Base-by-base conservation (phyloP, 1,284 basidiomycete genomes). In the Microbotryum scabiosae region DNA sequence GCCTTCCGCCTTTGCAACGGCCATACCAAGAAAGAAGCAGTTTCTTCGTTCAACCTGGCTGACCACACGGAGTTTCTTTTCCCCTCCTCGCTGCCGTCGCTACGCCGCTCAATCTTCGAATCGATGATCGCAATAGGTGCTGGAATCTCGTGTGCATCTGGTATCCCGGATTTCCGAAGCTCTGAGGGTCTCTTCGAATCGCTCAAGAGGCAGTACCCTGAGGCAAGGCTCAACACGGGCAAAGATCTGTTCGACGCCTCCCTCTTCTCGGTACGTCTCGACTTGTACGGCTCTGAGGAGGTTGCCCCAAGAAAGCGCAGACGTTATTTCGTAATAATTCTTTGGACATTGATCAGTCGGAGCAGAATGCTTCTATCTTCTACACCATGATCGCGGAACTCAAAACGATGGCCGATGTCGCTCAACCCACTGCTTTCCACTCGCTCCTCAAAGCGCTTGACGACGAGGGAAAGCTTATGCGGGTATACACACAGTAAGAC, bases 111-210 rank as follows among this genome's bases (percentile, higher is more conserved):
- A 23, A 14, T 49, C 6, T 10, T 14, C 47, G 47, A 21, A 49
- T 28, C 18, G 4, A 28, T 41, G 36, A 41, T 12, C 36, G 36
- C 36, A 18, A 60, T 53, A 63, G 90, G 90, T 63, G 92, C 92
- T 56, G 92, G 92, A 36, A 89, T 96, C 64, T 92, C 89, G 54
- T 90, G 92, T 3, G 82, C 85, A 46, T 88, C 89, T 57, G 86
- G 88, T 51, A 96, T 97, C 51, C 91, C 92, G 36, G 92, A 96
- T 77, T 97, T 97, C 75, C 80, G 92, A 67, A 91, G 88, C 2
- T 76, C 86, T 5, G 82, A 84, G 49, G 91, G 91, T 23, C 78
- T 96, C 28, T 94, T 94, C 74, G 83, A 85, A 68, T 81, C 82
- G 51, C 75, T 80, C 57, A 90, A 88, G 75, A 82, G 84, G 71